phyloP scores from a whole-genome alignment of 2,329 filamentous ascomycete species.

The Sporothrix brasiliensis region DNA sequence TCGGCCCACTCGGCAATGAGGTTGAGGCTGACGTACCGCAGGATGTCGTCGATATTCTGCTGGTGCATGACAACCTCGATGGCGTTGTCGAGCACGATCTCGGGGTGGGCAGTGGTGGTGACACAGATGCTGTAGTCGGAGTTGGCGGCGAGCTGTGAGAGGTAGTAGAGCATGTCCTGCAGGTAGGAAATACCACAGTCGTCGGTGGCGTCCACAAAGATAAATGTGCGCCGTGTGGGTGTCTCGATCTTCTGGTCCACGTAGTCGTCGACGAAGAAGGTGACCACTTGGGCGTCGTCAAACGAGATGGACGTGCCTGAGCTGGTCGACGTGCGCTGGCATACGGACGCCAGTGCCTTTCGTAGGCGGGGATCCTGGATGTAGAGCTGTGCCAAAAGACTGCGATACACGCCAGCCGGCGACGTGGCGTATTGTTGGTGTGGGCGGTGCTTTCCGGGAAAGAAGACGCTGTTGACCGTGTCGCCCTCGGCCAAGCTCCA shows the following conservation, averaged over 20 bases:
- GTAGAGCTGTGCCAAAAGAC: slow-evolving; percentile 41
- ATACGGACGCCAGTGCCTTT: slow-evolving; percentile 36
- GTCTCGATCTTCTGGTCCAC: slow-evolving; percentile 39
- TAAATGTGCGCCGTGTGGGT: slow-evolving; percentile 40
- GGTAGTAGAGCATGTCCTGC: slow-evolving; percentile 39
- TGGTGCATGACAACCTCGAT: slow-evolving; percentile 41
- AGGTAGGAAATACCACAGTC: slow-evolving; percentile 38
- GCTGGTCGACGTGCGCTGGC: neutral
- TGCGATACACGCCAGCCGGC: slow-evolving; percentile 40
- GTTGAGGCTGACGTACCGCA: slow-evolving; percentile 41
- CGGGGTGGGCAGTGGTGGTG: slow-evolving; percentile 38
- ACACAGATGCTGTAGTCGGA: slow-evolving; percentile 44
- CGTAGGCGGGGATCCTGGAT: slow-evolving; percentile 40
- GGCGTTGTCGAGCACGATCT: slow-evolving; percentile 36
- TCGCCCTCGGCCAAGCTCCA: slow-evolving; percentile 38
- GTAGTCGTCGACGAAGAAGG: slow-evolving; percentile 43
- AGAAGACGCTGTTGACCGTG: slow-evolving; percentile 36
- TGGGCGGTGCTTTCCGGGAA: slow-evolving; percentile 29
- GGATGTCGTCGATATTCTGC: slow-evolving; percentile 43
- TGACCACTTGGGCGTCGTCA: slow-evolving; percentile 41
- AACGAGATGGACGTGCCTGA: slow-evolving; percentile 29
- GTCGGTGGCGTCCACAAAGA: slow-evolving; percentile 43
- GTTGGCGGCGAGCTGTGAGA: slow-evolving; percentile 41
- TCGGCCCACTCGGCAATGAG: slow-evolving; percentile 43
- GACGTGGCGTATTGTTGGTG: slow-evolving; percentile 33